These are phyloP conservation scores for Eimeria acervulina DNA, from an alignment of 169 alveolate species.

Conservation along the genomic window DNA sequence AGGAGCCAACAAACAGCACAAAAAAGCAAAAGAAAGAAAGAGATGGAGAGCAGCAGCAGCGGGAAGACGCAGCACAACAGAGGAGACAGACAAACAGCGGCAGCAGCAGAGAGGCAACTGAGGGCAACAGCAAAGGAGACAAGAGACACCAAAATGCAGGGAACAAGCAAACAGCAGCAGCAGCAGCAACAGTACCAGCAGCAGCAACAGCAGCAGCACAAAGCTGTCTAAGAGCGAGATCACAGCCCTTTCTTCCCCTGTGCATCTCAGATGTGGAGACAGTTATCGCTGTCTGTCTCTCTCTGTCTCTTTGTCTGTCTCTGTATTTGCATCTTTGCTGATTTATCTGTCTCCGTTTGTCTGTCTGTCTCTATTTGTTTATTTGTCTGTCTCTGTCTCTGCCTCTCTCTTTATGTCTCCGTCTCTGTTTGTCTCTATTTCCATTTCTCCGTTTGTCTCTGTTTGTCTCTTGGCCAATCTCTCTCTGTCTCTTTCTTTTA, in stretches of 20 bases:
- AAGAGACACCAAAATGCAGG: not conserved
- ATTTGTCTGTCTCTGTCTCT: not conserved
- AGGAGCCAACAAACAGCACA: not conserved
- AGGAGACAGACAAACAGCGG: no score
- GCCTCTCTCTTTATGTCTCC: no score
- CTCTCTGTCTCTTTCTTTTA: not conserved
- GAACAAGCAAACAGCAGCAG: not conserved
- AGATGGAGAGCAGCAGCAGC: no score
- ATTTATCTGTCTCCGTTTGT: not conserved
- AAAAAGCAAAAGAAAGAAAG: not conserved
- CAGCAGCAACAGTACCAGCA: not conserved
- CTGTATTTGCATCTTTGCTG: not conserved
- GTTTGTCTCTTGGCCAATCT: no score
- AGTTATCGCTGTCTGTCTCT: not conserved
- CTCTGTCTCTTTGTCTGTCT: not conserved
- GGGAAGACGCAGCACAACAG: no score
- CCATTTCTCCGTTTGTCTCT: no score
- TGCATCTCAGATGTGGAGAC: no score
- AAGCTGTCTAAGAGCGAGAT: no score
- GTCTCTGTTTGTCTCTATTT: not conserved
- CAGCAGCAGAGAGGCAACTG: no score
- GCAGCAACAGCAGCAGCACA: not conserved
- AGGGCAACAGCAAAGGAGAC: not conserved
- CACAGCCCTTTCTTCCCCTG: no score
- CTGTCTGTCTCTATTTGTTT: not conserved